A percentile compares a stretch with the other conserved stretches of the same genome.
Evolutionary conservation across 345 rosid genomes (phyloP).

Genomic region (Boechera stricta): DNA sequence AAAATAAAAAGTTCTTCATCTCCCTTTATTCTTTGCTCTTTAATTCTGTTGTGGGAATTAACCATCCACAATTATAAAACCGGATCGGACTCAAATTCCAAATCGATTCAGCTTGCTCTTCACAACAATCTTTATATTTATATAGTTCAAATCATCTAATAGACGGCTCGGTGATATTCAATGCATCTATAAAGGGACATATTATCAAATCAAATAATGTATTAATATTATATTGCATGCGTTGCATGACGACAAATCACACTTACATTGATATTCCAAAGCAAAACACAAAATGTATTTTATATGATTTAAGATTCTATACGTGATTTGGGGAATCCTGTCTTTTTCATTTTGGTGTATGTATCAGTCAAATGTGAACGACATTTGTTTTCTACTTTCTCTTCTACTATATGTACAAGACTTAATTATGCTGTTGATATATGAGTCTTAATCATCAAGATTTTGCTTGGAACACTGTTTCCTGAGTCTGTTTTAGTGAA

Average conservation of each 20-base stretch:
- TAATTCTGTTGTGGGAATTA: too few species aligned
- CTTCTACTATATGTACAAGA: not conserved
- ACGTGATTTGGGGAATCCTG: constrained; percentile 23
- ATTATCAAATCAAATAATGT: constrained; percentile 12
- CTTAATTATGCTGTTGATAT: not conserved
- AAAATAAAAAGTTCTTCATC: too few species aligned
- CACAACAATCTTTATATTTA: not conserved
- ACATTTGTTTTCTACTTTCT: not conserved
- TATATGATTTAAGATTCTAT: constrained; percentile 1
- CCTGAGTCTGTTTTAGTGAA: not conserved
- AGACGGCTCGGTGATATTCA: constrained; percentile 31
- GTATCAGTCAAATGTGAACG: constrained; percentile 16
- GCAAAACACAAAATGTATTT: constrained; percentile 7
- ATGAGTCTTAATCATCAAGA: not conserved
- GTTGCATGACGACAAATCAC: constrained; percentile 31
- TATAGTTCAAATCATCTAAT: constrained; percentile 12
- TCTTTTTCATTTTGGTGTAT: constrained; percentile 6
- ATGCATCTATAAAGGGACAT: constrained; percentile 29
- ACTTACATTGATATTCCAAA: not conserved
- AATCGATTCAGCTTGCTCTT: constrained; percentile 29
- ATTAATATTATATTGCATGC: constrained; percentile 27
- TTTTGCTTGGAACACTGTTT: not conserved
- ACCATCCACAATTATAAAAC: not conserved
- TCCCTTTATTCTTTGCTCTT: too few species aligned
- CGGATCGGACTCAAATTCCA: constrained; percentile 12